Evolutionary conservation across 129 eudicot genomes (phyloP).

Genomic region (Flaveria linearis): DNA sequence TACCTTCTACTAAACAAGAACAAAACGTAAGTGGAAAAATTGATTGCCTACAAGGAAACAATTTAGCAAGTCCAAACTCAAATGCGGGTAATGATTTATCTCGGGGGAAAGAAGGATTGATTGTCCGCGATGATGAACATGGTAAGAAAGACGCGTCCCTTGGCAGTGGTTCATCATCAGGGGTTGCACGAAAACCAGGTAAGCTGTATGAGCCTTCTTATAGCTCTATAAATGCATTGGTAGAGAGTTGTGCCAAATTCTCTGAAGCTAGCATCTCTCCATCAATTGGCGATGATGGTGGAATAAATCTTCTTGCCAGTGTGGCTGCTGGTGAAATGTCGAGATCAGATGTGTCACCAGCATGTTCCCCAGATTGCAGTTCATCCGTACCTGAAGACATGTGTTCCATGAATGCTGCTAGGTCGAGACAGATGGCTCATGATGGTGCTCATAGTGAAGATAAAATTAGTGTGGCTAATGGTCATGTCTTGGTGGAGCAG

Average conservation of each 20-base stretch:
- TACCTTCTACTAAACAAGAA: slow-evolving; percentile 50
- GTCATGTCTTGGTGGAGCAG: slow-evolving; percentile 36
- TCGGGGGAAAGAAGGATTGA: slow-evolving; percentile 43
- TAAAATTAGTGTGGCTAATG: slow-evolving; percentile 26
- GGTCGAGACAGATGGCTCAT: slow-evolving; percentile 35
- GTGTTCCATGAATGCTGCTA: slow-evolving; percentile 42
- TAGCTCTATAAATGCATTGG: slow-evolving; percentile 83
- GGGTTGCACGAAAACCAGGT: slow-evolving; percentile 44
- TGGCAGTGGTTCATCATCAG: slow-evolving; percentile 38
- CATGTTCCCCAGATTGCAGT: slow-evolving; percentile 46
- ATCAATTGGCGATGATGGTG: slow-evolving; percentile 68
- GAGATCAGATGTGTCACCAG: slow-evolving; percentile 62
- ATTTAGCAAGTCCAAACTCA: slow-evolving; percentile 21
- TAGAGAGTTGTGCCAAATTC: slow-evolving; percentile 82
- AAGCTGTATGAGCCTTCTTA: slow-evolving; percentile 55
- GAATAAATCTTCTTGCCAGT: slow-evolving; percentile 94
- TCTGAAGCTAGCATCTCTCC: slow-evolving; percentile 65
- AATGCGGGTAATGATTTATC: slow-evolving; percentile 38
- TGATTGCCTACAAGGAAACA: slow-evolving; percentile 35
- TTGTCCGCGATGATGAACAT: slow-evolving; percentile 40
- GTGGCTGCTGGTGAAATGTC: slow-evolving; percentile 95
- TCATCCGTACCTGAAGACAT: slow-evolving; percentile 49
- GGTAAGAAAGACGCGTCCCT: slow-evolving; percentile 36
- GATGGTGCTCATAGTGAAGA: slow-evolving; percentile 30
- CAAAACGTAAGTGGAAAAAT: slow-evolving; percentile 34